Percentiles rank a stretch among this genome's conserved stretches.
These are phyloP conservation scores for Chloris gayana DNA, from an alignment of 176 grass and related monocot species.

Conservation along the genomic window DNA sequence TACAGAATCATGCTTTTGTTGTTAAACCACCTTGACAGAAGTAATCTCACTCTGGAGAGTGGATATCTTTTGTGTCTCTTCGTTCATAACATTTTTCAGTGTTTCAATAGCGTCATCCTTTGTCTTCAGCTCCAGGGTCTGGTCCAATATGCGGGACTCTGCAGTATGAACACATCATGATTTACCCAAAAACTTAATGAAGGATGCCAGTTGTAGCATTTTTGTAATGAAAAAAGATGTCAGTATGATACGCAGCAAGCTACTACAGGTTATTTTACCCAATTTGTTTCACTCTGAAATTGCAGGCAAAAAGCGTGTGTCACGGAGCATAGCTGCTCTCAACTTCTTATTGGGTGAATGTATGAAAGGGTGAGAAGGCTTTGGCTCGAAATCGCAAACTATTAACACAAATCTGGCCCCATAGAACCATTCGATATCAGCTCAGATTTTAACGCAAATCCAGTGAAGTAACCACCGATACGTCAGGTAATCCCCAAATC, in stretches of 20 bases:
- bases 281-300: not conserved
- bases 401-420: not conserved
- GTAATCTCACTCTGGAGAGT: slow-evolving; percentile 64
- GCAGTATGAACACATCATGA: not conserved
- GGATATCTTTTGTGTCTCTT: slow-evolving; percentile 58
- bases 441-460: not conserved
- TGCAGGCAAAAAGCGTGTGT: not conserved
- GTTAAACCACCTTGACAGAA: slow-evolving; percentile 56
- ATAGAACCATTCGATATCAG: not conserved
- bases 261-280: not conserved
- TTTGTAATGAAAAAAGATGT: not conserved
- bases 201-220: not conserved
- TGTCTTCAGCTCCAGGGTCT: slow-evolving; percentile 57
- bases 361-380: not conserved
- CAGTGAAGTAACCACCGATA: not conserved
- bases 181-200: not conserved
- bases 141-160: slow-evolving; percentile 57
- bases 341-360: not conserved
- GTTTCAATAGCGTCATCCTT: slow-evolving; percentile 64
- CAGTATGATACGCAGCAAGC: not conserved
- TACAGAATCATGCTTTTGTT: not conserved
- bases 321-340: not conserved
- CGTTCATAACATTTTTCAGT: slow-evolving; percentile 44
- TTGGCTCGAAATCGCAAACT: slow-evolving; percentile 1
- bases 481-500: not conserved